Percentiles rank a stretch among this genome's conserved stretches.
phyloP scores from a whole-genome alignment of 2,329 filamentous ascomycete genomes.

The Aspergillus fumigatus region DNA sequence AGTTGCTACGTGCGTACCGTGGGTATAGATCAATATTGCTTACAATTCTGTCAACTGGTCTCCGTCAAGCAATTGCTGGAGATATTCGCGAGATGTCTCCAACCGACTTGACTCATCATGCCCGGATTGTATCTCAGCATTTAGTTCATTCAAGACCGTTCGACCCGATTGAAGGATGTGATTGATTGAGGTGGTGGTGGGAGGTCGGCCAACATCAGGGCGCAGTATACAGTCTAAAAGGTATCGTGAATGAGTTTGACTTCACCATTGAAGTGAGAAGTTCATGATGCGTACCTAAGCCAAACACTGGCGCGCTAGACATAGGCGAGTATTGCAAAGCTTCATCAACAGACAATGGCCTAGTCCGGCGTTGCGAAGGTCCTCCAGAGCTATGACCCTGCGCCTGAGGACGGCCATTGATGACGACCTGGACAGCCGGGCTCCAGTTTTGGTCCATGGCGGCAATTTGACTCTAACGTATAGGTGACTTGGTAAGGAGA shows the following conservation, averaged over 20 bases:
- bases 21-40: slow-evolving; percentile 12
- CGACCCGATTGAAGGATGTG: slow-evolving; percentile 49
- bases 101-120: slow-evolving; percentile 57
- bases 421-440: slow-evolving; percentile 40
- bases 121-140: slow-evolving; percentile 62
- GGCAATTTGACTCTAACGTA: slow-evolving; percentile 19
- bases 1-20: slow-evolving; percentile 11
- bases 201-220: slow-evolving; percentile 39
- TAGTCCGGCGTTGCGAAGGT: slow-evolving; percentile 22
- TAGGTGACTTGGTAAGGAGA: slow-evolving; percentile 18
- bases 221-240: slow-evolving; percentile 38
- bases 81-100: slow-evolving; percentile 67
- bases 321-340: slow-evolving; percentile 48
- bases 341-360: slow-evolving; percentile 43
- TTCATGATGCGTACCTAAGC: slow-evolving; percentile 33
- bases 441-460: slow-evolving; percentile 39
- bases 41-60: slow-evolving; percentile 53
- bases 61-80: slow-evolving; percentile 68
- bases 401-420: slow-evolving; percentile 32
- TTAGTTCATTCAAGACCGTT: slow-evolving; percentile 61
- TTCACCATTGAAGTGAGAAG: slow-evolving; percentile 8
- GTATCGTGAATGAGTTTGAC: slow-evolving; percentile 16
- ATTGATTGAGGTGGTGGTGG: slow-evolving; percentile 37
- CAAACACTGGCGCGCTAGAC: slow-evolving; percentile 46
- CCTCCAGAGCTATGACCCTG: slow-evolving; percentile 23